Conservation (phyloP, 140 eudicot genomes). For the Stevia rebaudiana region DNA sequence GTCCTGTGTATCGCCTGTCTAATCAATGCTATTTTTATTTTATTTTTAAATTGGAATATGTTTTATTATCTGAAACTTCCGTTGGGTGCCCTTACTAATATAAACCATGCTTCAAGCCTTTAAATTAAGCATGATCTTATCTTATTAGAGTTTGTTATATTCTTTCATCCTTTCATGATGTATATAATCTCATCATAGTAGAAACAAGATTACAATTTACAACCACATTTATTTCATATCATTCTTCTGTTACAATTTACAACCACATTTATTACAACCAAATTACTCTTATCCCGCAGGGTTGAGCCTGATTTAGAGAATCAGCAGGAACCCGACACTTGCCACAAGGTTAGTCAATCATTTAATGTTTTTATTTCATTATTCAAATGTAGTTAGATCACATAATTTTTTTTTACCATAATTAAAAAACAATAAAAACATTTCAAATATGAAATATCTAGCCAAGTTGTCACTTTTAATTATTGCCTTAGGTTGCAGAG, state of each 20-base stretch:
- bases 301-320: constrained; percentile 29
- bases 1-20: background rate
- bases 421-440: background rate
- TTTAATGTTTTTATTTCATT: constrained; percentile 1
- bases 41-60: background rate
- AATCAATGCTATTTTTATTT: background rate
- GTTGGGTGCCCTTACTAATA: background rate
- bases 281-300: constrained; percentile 40
- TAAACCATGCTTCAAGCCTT: background rate
- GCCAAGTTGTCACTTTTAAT: background rate
- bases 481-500: constrained; percentile 41
- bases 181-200: background rate
- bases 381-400: background rate
- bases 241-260: too few relatives aligned
- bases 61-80: background rate
- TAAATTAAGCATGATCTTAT: background rate
- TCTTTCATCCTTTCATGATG: background rate
- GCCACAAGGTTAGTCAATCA: constrained; percentile 43
- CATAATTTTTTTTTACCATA: background rate
- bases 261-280: constrained; percentile 2
- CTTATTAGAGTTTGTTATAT: background rate
- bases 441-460: background rate
- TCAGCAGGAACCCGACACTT: constrained; percentile 40
- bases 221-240: background rate
- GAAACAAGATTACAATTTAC: constrained; percentile 10